Evolutionary conservation across 768 basidiomycete genomes (phyloP).

Genomic region (Cubamyces lactineus): DNA sequence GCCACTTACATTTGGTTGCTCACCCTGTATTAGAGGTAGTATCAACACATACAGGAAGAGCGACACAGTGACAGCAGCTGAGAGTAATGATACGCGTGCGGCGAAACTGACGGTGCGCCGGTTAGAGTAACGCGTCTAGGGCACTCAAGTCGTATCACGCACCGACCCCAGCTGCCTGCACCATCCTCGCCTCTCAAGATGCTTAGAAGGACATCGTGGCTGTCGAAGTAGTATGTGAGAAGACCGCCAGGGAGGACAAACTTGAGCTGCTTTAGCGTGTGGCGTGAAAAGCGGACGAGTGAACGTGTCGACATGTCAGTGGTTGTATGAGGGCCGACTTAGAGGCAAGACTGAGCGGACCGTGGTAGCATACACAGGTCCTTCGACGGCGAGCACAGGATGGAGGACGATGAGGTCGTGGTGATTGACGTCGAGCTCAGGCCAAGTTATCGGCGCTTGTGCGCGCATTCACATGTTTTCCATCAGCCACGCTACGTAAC

Average conservation of each 20-base stretch:
- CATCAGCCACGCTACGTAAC: neutral
- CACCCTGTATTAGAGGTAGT: conserved; percentile 66
- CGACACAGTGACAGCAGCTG: conserved; percentile 61
- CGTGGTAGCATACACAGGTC: neutral
- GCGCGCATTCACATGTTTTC: conserved; percentile 8
- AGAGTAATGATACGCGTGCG: conserved; percentile 55
- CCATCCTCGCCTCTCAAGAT: conserved; percentile 41
- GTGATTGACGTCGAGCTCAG: conserved; percentile 14
- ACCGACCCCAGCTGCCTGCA: conserved; percentile 58
- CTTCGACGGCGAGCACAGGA: conserved; percentile 3
- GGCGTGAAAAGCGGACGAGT: conserved; percentile 41
- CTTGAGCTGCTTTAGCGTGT: conserved; percentile 72
- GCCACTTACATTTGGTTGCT: conserved; percentile 66
- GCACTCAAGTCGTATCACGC: conserved; percentile 31
- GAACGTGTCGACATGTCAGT: conserved; percentile 25
- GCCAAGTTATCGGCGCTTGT: neutral
- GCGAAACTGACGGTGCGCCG: conserved; percentile 45
- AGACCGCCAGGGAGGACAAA: conserved; percentile 72
- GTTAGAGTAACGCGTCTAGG: neutral
- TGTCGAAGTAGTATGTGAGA: conserved; percentile 64
- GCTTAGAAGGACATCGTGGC: conserved; percentile 52
- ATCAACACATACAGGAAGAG: conserved; percentile 77
- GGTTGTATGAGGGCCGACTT: neutral
- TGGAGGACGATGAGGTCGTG: conserved; percentile 9
- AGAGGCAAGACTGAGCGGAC: neutral